Conservation (phyloP, 768 basidiomycete genomes). For the Leccinum longicurvipes region DNA sequence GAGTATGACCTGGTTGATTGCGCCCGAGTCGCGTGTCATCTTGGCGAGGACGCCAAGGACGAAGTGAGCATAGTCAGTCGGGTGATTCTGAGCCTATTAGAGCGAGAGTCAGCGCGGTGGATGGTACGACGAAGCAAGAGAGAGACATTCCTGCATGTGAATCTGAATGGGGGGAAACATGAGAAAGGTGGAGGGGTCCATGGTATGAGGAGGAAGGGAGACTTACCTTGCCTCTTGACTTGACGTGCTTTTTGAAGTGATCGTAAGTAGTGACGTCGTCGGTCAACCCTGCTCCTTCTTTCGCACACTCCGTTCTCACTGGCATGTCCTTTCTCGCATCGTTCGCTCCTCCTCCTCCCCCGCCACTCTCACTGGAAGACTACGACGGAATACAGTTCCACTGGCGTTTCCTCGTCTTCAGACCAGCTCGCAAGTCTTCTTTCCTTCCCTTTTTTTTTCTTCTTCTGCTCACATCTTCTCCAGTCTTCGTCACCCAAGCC, state of each 20-base stretch:
- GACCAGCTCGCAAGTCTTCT: conserved; percentile 61
- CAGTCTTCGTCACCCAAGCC: conserved; percentile 67
- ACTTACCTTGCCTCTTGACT: conserved; percentile 18
- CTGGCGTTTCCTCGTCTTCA: conserved; percentile 76
- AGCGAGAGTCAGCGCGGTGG: conserved; percentile 4
- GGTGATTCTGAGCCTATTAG: conserved; percentile 31
- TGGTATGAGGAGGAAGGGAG: conserved; percentile 5
- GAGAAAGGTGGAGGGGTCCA: conserved; percentile 25
- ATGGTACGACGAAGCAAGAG: neutral
- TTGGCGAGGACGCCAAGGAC: conserved; percentile 53
- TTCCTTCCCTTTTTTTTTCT: neutral
- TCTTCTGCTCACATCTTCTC: neutral
- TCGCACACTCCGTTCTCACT: neutral
- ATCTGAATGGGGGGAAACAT: conserved; percentile 26
- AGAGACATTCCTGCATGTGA: conserved; percentile 29
- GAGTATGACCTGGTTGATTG: conserved; percentile 59
- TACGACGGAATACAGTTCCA: conserved; percentile 75
- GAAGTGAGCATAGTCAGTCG: conserved; percentile 61
- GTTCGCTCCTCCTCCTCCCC: conserved; percentile 6
- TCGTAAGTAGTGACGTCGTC: conserved; percentile 13
- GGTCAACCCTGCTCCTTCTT: neutral
- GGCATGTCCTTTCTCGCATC: conserved; percentile 19
- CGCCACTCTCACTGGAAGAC: conserved; percentile 35
- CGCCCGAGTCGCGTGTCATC: conserved; percentile 43
- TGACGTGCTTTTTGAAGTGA: neutral